Conservation (phyloP, 2,329 filamentous ascomycete genomes). For the Hypoxylon sp. region DNA sequence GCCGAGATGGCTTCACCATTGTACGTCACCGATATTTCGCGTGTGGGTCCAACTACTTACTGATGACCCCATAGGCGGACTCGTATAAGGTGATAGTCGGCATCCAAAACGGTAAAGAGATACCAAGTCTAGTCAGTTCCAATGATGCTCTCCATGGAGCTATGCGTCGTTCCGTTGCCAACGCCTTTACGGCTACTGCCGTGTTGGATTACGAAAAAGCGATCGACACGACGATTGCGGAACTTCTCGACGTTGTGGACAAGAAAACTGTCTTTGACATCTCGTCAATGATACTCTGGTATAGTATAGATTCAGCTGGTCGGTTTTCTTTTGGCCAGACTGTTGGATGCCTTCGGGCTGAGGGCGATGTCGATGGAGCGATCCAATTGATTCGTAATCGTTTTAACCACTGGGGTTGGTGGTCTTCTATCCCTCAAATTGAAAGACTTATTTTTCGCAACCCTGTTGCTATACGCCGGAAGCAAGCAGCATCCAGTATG, state of each 20-base stretch:
- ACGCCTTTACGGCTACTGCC: constrained; percentile 49
- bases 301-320: constrained; percentile 47
- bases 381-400: constrained; percentile 49
- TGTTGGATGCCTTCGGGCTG: constrained; percentile 45
- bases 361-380: constrained; percentile 45
- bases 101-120: constrained; percentile 48
- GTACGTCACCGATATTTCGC: constrained; percentile 21
- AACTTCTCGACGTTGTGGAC: constrained; percentile 38
- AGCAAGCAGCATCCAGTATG: constrained; percentile 43
- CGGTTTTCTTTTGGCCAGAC: constrained; percentile 48
- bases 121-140: constrained; percentile 49
- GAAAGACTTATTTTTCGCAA: constrained; percentile 49
- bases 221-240: constrained; percentile 47
- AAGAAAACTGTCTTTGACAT: constrained; percentile 44
- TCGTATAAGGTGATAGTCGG: constrained; percentile 49
- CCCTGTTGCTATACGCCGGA: constrained; percentile 41
- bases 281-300: constrained; percentile 44
- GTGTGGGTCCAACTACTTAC: not conserved
- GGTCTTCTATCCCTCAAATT: constrained; percentile 46
- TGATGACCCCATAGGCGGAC: constrained; percentile 40
- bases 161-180: constrained; percentile 48
- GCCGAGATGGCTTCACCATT: constrained; percentile 47
- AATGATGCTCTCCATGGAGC: constrained; percentile 48
- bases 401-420: constrained; percentile 48
- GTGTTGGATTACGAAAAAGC: constrained; percentile 47